Conservation (phyloP, 2,329 filamentous ascomycete genomes). For the Plenodomus tracheiphilus region DNA sequence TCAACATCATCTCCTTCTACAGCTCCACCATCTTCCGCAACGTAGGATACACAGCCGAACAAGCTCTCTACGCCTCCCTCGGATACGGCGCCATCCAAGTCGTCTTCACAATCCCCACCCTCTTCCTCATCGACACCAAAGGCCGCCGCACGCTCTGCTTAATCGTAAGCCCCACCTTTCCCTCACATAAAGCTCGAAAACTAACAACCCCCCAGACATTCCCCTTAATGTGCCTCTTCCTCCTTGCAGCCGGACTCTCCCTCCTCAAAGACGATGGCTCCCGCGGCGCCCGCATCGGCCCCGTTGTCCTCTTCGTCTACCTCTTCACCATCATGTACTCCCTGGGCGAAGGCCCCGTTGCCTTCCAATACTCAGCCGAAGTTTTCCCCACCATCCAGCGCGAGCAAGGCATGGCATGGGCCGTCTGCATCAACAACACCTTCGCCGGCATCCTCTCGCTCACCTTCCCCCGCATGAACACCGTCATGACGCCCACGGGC, state of each 20-base stretch:
- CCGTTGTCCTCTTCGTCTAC: slow-evolving; percentile 42
- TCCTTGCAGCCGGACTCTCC: slow-evolving; percentile 41
- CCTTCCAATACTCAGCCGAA: slow-evolving; percentile 47
- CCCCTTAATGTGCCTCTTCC: slow-evolving; percentile 43
- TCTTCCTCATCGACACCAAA: slow-evolving; percentile 46
- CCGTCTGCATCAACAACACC: slow-evolving; percentile 49
- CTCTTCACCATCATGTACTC: slow-evolving; percentile 44
- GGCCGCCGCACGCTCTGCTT: slow-evolving; percentile 39
- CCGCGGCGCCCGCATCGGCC: slow-evolving; percentile 33
- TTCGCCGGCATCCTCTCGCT: slow-evolving; percentile 44
- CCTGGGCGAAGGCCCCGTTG: slow-evolving; percentile 55
- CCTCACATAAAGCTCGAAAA: no score
- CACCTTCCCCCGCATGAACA: slow-evolving; percentile 46
- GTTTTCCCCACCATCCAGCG: slow-evolving; percentile 45
- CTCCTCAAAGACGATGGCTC: slow-evolving; percentile 30
- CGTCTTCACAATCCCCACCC: slow-evolving; percentile 41
- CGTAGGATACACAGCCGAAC: slow-evolving; percentile 28
- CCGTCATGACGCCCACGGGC: slow-evolving; percentile 43
- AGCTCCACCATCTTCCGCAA: slow-evolving; percentile 74
- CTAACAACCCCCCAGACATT: slow-evolving; percentile 26
- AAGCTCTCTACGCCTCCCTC: slow-evolving; percentile 43
- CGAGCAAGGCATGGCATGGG: slow-evolving; percentile 48
- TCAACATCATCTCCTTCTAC: slow-evolving; percentile 80
- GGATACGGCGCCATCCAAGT: slow-evolving; percentile 44
- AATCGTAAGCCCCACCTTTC: slow-evolving; percentile 9